Percentiles rank a stretch among this genome's conserved stretches.
Conservation (phyloP, 129 eudicot genomes). For the Artemisia tridentata region DNA sequence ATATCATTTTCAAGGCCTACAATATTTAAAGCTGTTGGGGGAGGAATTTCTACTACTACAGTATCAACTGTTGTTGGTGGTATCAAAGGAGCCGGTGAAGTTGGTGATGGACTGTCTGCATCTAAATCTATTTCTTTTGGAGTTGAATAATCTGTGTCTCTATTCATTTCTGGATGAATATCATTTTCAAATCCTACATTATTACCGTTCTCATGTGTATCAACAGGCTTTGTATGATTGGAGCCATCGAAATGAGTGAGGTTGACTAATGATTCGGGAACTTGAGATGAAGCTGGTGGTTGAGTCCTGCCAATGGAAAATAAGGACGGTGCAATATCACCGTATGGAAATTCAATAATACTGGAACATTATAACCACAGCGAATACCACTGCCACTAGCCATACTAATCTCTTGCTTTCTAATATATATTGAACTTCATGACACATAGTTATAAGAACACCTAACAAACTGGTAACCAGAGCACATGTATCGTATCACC, state of each 20-base stretch:
- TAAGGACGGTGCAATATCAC: constrained; percentile 46
- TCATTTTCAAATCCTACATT: constrained; percentile 1
- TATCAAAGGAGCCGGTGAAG: constrained; percentile 23
- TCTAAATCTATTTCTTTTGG: constrained; percentile 2
- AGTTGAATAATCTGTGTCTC: constrained; percentile 16
- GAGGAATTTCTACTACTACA: not conserved
- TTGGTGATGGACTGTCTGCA: constrained; percentile 20
- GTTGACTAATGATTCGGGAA: constrained; percentile 19
- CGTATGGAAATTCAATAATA: constrained; percentile 71
- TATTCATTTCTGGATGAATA: constrained; percentile 8
- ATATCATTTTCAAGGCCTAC: constrained; percentile 6
- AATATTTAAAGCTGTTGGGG: constrained; percentile 8
- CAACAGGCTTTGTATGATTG: constrained; percentile 20
- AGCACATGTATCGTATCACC: constrained; percentile 16
- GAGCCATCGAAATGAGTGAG: constrained; percentile 18
- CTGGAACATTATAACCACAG: constrained; percentile 49
- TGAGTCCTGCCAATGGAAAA: constrained; percentile 39
- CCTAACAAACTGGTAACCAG: constrained; percentile 5
- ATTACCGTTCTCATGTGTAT: constrained; percentile 17
- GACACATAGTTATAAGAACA: constrained; percentile 38
- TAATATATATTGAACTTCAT: constrained; percentile 30
- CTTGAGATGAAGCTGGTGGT: constrained; percentile 22
- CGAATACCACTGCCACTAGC: constrained; percentile 61
- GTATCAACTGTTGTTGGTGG: constrained; percentile 10
- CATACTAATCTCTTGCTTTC: constrained; percentile 59